A percentile compares a stretch with the other conserved stretches of the same genome.
phyloP scores from a whole-genome alignment of 140 eudicot genomes.

The Flaveria floridana region DNA sequence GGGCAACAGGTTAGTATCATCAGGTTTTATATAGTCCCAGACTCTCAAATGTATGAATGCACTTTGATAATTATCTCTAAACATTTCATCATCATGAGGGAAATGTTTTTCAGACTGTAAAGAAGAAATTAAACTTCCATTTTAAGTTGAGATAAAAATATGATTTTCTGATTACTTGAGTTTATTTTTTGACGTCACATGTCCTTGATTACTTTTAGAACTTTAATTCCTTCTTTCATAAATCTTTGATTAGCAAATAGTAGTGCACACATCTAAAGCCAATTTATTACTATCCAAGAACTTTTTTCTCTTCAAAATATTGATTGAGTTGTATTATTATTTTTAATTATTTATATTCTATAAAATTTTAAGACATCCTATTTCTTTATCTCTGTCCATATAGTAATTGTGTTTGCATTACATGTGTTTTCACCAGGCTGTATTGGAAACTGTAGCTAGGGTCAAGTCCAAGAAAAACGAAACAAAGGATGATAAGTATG shows the following conservation, averaged over 20 bases:
- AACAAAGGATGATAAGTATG: conserved; percentile 93
- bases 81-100: conserved; percentile 6
- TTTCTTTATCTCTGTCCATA: neutral
- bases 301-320: neutral
- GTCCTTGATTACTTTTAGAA: neutral
- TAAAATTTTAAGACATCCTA: neutral
- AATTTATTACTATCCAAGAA: neutral
- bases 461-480: conserved; percentile 97
- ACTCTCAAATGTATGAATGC: conserved; percentile 22
- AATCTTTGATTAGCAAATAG: neutral
- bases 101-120: neutral
- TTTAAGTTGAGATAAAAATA: neutral
- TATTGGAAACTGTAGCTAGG: conserved; percentile 98
- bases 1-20: conserved; percentile 73
- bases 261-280: conserved; percentile 11
- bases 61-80: conserved; percentile 6
- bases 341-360: neutral
- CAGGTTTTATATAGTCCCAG: conserved; percentile 8
- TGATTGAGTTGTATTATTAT: conserved; percentile 1
- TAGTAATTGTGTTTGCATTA: conserved; percentile 5
- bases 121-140: neutral
- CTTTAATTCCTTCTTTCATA: neutral
- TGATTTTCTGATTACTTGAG: conserved; percentile 11
- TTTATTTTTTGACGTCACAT: neutral
- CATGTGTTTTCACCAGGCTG: conserved; percentile 62